phyloP scores from a whole-genome alignment of 1,284 basidiomycete species.

The Athelia psychrophila region DNA sequence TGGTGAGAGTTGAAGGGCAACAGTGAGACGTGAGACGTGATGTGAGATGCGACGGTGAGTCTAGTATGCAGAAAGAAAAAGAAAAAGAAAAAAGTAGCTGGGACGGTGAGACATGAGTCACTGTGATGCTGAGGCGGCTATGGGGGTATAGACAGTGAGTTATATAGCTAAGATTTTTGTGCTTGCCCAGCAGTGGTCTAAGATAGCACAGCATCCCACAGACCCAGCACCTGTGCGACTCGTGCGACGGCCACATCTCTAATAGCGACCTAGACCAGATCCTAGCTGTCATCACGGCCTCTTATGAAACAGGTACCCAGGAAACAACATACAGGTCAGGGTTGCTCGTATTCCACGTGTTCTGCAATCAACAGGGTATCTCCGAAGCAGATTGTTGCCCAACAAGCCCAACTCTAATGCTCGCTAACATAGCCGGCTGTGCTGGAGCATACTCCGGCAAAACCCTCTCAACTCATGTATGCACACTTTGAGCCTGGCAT shows the following conservation, averaged over 20 bases:
- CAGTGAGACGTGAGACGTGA: no score
- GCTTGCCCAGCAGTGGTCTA: no score
- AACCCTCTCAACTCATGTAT: conserved; percentile 26
- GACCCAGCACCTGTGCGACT: background rate
- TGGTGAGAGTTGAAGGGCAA: no score
- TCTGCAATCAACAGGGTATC: conserved; percentile 20
- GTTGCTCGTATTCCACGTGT: conserved; percentile 26
- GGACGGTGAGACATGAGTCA: no score
- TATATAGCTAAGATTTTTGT: no score
- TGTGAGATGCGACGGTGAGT: no score
- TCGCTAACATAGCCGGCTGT: conserved; percentile 14
- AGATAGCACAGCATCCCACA: no score
- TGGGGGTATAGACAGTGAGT: no score
- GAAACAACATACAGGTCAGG: conserved; percentile 24
- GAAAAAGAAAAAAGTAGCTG: no score
- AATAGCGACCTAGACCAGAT: conserved; percentile 13
- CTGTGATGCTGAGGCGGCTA: no score
- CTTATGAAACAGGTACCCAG: conserved; percentile 18
- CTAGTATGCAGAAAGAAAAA: no score
- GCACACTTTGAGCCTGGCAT: conserved; percentile 31
- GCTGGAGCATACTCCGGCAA: conserved; percentile 15
- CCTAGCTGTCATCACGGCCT: conserved; percentile 3
- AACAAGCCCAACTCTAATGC: conserved; percentile 2
- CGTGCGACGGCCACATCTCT: background rate
- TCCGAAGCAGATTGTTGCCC: conserved; percentile 17